These are phyloP conservation scores for Vitis hybrid DNA, from an alignment of 177 flowering plant genomes.

Conservation along the genomic window DNA sequence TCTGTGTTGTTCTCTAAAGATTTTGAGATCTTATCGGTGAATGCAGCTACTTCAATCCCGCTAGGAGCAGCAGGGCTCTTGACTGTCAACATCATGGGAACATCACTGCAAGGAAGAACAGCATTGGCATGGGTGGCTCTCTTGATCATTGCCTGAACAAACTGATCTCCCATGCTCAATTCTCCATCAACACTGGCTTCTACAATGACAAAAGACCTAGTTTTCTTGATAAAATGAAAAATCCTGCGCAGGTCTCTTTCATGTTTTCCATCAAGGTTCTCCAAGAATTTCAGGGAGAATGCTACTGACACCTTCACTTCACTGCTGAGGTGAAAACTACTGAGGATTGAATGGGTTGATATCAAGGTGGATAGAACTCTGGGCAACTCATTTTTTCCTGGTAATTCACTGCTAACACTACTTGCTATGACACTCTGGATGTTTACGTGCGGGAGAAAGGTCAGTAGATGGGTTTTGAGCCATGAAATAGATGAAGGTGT, in stretches of 20 bases:
- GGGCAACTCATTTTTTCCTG: constrained; percentile 12
- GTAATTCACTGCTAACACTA: background rate
- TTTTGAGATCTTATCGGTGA: constrained; percentile 20
- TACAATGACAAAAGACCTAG: constrained; percentile 28
- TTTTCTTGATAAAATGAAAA: constrained; percentile 24
- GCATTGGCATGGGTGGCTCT: constrained; percentile 25
- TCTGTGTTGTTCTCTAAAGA: constrained; percentile 18
- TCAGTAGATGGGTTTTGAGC: constrained; percentile 29
- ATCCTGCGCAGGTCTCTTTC: constrained; percentile 26
- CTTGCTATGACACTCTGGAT: constrained; percentile 31
- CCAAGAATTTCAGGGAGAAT: constrained; percentile 29
- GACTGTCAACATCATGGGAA: constrained; percentile 33
- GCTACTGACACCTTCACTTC: constrained; percentile 37
- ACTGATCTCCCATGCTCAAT: constrained; percentile 32
- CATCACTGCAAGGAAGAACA: constrained; percentile 20
- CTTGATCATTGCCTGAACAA: constrained; percentile 27
- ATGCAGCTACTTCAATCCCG: constrained; percentile 26
- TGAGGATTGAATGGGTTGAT: constrained; percentile 35
- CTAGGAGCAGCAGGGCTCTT: constrained; percentile 29
- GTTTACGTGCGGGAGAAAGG: constrained; percentile 25
- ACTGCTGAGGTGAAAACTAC: constrained; percentile 20
- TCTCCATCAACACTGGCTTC: constrained; percentile 29
- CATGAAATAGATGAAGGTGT: constrained; percentile 27
- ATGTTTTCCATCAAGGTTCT: constrained; percentile 19
- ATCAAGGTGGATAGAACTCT: constrained; percentile 32